A percentile compares a stretch with the other conserved stretches of the same genome.
These are phyloP conservation scores for Monosporascus sp. DNA, from an alignment of 2,329 filamentous ascomycete species.

Conservation along the genomic window DNA sequence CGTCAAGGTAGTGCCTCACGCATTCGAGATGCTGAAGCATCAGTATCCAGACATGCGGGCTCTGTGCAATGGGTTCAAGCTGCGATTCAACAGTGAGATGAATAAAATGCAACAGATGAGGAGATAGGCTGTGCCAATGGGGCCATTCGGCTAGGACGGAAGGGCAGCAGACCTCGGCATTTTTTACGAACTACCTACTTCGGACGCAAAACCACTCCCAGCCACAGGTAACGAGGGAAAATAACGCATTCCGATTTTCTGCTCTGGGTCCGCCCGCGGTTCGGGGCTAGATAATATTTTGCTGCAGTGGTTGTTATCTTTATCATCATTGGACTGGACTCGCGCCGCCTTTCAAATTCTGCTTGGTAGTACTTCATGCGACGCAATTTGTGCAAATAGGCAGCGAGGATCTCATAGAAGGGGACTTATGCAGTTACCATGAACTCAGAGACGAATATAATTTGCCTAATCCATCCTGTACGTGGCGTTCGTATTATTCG, in stretches of 20 bases:
- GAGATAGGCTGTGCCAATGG: slow-evolving; percentile 9
- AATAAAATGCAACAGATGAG: slow-evolving; percentile 49
- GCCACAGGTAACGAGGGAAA: no score
- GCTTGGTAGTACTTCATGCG: not conserved
- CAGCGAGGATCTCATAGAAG: not conserved
- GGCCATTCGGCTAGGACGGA: not conserved
- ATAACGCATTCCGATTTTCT: not conserved
- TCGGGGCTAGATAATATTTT: not conserved
- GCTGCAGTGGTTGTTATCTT: not conserved
- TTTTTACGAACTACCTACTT: not conserved
- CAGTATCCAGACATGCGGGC: slow-evolving; percentile 93
- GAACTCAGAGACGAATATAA: no score
- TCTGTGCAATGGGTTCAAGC: slow-evolving; percentile 95
- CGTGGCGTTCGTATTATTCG: no score
- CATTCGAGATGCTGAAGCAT: slow-evolving; percentile 83
- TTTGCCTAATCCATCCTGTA: no score
- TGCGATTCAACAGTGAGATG: slow-evolving; percentile 64
- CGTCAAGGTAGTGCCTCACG: slow-evolving; percentile 87
- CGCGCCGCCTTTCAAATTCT: no score
- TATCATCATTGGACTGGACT: not conserved
- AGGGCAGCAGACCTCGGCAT: not conserved
- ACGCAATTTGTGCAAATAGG: not conserved
- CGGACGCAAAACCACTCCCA: no score
- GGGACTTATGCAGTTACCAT: no score
- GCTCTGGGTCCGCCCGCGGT: not conserved